Evolutionary conservation across 257 asterid species (phyloP), one percentile per base, ranked within the genome.

Genomic region (Osmanthus fragrans): DNA sequence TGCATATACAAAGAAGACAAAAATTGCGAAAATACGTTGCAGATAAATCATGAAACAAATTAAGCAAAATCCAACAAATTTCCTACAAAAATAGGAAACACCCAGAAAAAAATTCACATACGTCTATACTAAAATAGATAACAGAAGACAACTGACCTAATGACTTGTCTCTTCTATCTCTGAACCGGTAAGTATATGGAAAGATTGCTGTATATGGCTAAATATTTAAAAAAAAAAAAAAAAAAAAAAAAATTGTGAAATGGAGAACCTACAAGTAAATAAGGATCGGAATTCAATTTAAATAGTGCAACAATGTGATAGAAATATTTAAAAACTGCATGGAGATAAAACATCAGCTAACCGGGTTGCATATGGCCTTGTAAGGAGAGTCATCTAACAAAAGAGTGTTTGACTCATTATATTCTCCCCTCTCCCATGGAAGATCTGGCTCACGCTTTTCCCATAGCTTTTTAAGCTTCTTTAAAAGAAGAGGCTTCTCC

Each of bases 301-400:
- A 82, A 65, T 65, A 77, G 65, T 56, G 76, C 42, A 80, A 71
- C 16, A 77, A 60, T 21, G 68, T 29, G 63, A 63, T 70, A 27
- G 25, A 82, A 49, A 73, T 54, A 34, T 25, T 51, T 21, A 71
- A 47, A 36, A 21, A 34, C 54, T 63, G 33, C 63, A 70, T 29
- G 81, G 77, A 80, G 16, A 29, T 71, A 79, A 27, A 16, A 42
- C 49, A 11, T 64, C 40, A 81, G 84, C 90, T 87, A 88, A 92
- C 97, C 4, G 97, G 98, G 85, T 94, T 94, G 76, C 83, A 77
- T 36, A 92, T 73, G 70, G 98, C 96, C 82, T 94, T 92, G 78
- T 83, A 84, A 6, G 97, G 98, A 79, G 97, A 86, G 80, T 94
- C 98, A 64, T 94, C 98, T 80, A 94, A 73, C 84, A 94, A 79